These are phyloP conservation scores for Mycogone perniciosa DNA, from an alignment of 2,329 filamentous ascomycete species.

Conservation along the genomic window DNA sequence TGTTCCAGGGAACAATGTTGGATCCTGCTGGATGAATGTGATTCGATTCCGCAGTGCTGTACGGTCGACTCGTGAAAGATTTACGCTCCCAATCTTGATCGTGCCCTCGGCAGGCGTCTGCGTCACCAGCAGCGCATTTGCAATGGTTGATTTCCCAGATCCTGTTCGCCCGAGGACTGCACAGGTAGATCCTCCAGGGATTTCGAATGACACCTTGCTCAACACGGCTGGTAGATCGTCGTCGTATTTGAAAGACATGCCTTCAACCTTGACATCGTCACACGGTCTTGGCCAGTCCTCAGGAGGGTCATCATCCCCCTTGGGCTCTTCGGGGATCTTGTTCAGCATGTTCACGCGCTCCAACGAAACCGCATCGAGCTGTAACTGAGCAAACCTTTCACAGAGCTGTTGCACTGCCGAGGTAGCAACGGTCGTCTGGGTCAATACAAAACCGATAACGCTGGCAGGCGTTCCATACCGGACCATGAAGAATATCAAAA, in stretches of 20 bases:
- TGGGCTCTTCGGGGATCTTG: slow-evolving; percentile 67
- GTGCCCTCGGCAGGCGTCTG: slow-evolving; percentile 44
- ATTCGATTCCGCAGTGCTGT: slow-evolving; percentile 50
- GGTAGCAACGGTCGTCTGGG: slow-evolving; percentile 38
- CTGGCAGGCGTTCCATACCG: slow-evolving; percentile 70
- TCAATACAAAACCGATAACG: slow-evolving; percentile 75
- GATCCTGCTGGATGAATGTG: slow-evolving; percentile 59
- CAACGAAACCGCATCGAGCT: slow-evolving; percentile 88
- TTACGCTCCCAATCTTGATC: slow-evolving; percentile 48
- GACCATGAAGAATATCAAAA: slow-evolving; percentile 67
- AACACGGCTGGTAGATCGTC: slow-evolving; percentile 70
- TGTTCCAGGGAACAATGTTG: slow-evolving; percentile 54
- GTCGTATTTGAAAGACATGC: slow-evolving; percentile 74
- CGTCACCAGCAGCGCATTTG: slow-evolving; percentile 52
- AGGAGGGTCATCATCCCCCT: slow-evolving; percentile 61
- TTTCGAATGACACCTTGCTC: slow-evolving; percentile 60
- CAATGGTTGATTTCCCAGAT: slow-evolving; percentile 77
- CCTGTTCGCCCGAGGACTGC: slow-evolving; percentile 76
- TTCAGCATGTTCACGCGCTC: slow-evolving; percentile 80
- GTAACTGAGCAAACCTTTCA: slow-evolving; percentile 72
- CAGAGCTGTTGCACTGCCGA: slow-evolving; percentile 51
- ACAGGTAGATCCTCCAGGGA: slow-evolving; percentile 58
- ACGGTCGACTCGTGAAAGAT: slow-evolving; percentile 48
- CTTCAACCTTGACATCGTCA: slow-evolving; percentile 68
- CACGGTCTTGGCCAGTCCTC: slow-evolving; percentile 68